Base-by-base conservation (phyloP, 352 stramenopile species). In the Phytopythium kandeliae region DNA sequence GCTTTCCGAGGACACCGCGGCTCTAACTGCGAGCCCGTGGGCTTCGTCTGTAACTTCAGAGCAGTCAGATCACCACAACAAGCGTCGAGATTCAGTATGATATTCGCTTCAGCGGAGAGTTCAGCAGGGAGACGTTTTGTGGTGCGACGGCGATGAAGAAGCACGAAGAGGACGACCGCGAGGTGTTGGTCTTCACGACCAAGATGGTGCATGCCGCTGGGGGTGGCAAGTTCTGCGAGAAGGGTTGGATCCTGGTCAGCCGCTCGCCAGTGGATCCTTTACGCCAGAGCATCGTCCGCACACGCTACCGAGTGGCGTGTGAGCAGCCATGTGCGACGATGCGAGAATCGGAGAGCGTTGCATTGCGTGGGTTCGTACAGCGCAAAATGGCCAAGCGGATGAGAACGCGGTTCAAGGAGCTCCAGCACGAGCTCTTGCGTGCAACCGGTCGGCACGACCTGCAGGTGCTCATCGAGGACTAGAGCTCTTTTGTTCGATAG, bases 181-280 rank as follows among this genome's bases (percentile, higher is more conserved):
- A 25, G 8, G 46, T 40, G 30, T 31, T 51, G 17, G 30, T 51
- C 8, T 51, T 34, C 15, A 19, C 28, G 12, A 41, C 46, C 8
- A 34, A 40, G 17, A 34, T 12, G 19, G 46, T 42, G 2, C 30
- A 51, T 4, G 11, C 46, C 1, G 33, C n/a, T 21, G 19, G 46
- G 30, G 31, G 12, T 22, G 19, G 30, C 2, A 17, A 13, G 15
- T 51, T 51, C 22, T 17, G 10, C 30, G 31, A 42, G 21, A 42
- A 24, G 30, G 46, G 31, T 6, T 51, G 46, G 46, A n/a, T 51
- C 19, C 15, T 51, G n/a, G 17, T 51, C 30, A 51, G 15, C 33
- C 30, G 46, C 16, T 51, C 46, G 46, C 46, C 46, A 6, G 19
- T 51, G 11, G 46, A 51, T 26, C 46, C 46, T 2, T 21, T 51